Base-by-base conservation (phyloP, 1,139 yeast species). In the Yamadazyma sp. region DNA sequence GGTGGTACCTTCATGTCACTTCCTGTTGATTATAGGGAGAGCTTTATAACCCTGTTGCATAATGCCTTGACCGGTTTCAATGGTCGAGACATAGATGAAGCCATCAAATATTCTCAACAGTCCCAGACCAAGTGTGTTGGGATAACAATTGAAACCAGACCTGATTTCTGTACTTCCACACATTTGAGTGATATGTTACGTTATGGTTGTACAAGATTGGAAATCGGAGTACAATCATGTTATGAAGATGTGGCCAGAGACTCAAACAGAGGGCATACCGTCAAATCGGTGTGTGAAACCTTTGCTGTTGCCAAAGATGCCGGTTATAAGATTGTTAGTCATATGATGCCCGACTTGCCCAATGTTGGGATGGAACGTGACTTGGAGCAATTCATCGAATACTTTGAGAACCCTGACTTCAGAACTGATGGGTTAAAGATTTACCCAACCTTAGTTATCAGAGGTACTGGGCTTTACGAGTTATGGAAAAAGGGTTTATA, bases 271-370 rank as follows among this genome's bases (percentile, higher is more conserved):
- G 99, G 99, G 1, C 99, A 92, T 58, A 92, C 99, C 0, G 98
- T 92, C 28, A 85, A 84, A 59, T 81, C 98, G 2, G 99, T 92
- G 2, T 87, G 96, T 63, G 95, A 92, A 57, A 92, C 98, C 0
- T 92, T 92, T 68, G 89, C 89, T 1, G 80, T 86, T 33, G 96
- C 98, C 17, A 92, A 92, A 60, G 99, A 92, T 63, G 95, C 98
- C 0, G 99, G 99, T 6, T 92, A 90, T 65, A 92, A 92, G 63
- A 95, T 92, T 38, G 98, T 92, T 22, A 83, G 95, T 48, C 99
- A 92, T 67, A 92, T 92, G 99, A 92, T 92, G 99, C 99, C 99
- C 14, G 98, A 92, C 70, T 72, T 92, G 53, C 99, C 99, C 14
- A 92, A 92, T 56, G 97, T 92, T 39, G 98, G 98, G 12, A 87